phyloP scores from a whole-genome alignment of 108 stramenopile genomes.

The Mayamaea pseudoterrestris region DNA sequence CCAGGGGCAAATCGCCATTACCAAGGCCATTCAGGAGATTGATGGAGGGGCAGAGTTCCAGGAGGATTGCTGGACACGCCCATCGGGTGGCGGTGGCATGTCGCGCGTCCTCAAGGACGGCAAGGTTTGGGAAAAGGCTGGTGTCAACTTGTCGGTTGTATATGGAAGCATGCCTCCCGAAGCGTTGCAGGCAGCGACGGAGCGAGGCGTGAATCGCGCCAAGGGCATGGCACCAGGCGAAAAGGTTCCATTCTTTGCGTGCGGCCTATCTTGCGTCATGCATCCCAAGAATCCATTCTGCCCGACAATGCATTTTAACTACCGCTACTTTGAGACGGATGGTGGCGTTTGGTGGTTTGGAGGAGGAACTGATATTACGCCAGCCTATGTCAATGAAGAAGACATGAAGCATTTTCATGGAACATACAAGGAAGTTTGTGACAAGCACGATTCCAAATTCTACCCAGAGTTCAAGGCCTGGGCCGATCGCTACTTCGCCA shows the following conservation, averaged over 20 bases:
- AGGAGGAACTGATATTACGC: constrained; percentile 99
- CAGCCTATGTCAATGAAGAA: constrained; percentile 86
- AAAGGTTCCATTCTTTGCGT: constrained; percentile 94
- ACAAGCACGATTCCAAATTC: constrained; percentile 93
- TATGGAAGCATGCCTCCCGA: constrained; percentile 92
- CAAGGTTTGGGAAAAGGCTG: constrained; percentile 98
- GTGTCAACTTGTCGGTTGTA: constrained; percentile 93
- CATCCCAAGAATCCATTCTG: constrained; percentile 94
- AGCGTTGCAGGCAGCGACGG: constrained; percentile 91
- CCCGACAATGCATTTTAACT: constrained; percentile 99
- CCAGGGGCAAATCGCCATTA: constrained; percentile 86
- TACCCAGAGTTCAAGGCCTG: constrained; percentile 96
- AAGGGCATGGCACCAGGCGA: constrained; percentile 87
- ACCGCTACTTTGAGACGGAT: constrained; percentile 98
- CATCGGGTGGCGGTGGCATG: constrained; percentile 94
- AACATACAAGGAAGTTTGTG: constrained; percentile 96
- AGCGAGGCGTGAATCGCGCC: constrained; percentile 86
- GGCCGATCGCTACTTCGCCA: constrained; percentile 96
- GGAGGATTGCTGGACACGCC: constrained; percentile 91
- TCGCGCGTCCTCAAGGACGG: constrained; percentile 86
- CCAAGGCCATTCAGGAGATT: constrained; percentile 82
- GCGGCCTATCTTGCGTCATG: constrained; percentile 93
- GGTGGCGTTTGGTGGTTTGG: constrained; percentile 99
- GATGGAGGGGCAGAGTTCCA: constrained; percentile 85
- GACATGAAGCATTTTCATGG: constrained; percentile 99